Conservation (phyloP, 495 filamentous ascomycete species). For the Xylaria telfairii region DNA sequence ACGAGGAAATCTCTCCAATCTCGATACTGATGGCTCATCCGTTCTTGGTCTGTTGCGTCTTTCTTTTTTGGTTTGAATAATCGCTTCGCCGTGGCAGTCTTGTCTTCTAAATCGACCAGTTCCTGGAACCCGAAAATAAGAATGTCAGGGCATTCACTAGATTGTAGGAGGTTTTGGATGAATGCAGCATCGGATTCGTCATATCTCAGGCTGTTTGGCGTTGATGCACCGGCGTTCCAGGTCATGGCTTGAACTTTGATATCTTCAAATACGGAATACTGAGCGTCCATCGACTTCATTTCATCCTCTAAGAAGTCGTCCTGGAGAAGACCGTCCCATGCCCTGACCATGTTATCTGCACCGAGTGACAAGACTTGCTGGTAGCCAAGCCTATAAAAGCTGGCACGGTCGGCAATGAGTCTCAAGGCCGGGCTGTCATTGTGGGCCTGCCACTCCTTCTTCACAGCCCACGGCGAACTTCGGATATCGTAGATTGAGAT, state of each 20-base stretch:
- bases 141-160: slow-evolving; percentile 80
- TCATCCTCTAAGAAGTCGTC: slow-evolving; percentile 91
- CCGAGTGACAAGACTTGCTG: slow-evolving; percentile 89
- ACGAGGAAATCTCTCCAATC: slow-evolving; percentile 92
- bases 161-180: slow-evolving; percentile 74
- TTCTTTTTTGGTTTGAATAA: slow-evolving; percentile 86
- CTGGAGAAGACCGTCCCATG: slow-evolving; percentile 93
- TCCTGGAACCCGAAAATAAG: slow-evolving; percentile 98
- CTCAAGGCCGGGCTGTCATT: slow-evolving; percentile 73
- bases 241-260: slow-evolving; percentile 81
- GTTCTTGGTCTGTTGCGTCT: slow-evolving; percentile 85
- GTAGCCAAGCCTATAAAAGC: slow-evolving; percentile 85
- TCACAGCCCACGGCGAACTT: slow-evolving; percentile 81
- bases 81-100: slow-evolving; percentile 92
- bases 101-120: slow-evolving; percentile 94
- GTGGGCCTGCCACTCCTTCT: slow-evolving; percentile 95
- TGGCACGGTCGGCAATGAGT: slow-evolving; percentile 78
- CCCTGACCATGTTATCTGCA: slow-evolving; percentile 79
- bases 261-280: slow-evolving; percentile 85
- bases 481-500: slow-evolving; percentile 89
- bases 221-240: slow-evolving; percentile 95
- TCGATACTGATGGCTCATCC: slow-evolving; percentile 96
- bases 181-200: slow-evolving; percentile 72
- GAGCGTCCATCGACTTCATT: slow-evolving; percentile 80
- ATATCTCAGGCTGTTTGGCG: slow-evolving; percentile 78